Evolutionary conservation across 2,329 filamentous ascomycete species (phyloP).

Genomic region (Fusarium torulosum): DNA sequence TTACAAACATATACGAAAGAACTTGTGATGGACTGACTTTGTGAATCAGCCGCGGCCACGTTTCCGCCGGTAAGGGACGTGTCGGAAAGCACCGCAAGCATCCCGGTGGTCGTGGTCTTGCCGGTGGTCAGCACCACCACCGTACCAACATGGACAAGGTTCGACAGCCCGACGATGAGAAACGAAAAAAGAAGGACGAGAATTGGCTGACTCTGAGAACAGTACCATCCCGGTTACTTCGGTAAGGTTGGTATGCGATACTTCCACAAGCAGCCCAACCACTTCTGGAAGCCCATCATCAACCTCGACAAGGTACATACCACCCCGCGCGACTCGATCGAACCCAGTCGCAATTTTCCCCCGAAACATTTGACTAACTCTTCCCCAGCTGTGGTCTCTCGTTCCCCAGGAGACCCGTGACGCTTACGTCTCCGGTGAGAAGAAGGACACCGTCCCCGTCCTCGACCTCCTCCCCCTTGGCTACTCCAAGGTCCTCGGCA

Average conservation of each 20-base stretch:
- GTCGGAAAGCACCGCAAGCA: slow-evolving; percentile 99
- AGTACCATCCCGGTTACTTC: slow-evolving; percentile 99
- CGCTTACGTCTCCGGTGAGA: slow-evolving; percentile 83
- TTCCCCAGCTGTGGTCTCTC: slow-evolving; percentile 87
- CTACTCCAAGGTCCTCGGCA: slow-evolving; percentile 99
- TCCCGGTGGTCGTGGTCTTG: slow-evolving; percentile 84
- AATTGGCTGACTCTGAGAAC: slow-evolving; percentile 54
- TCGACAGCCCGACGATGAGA: slow-evolving; percentile 69
- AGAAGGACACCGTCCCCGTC: slow-evolving; percentile 94
- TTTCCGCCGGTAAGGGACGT: slow-evolving; percentile 98
- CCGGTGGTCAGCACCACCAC: slow-evolving; percentile 97
- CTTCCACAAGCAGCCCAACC: slow-evolving; percentile 96
- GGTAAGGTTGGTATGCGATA: slow-evolving; percentile 95
- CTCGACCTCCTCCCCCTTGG: slow-evolving; percentile 97
- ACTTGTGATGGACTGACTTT: slow-evolving; percentile 46
- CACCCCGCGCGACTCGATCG: slow-evolving; percentile 17
- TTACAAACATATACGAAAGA: slow-evolving; percentile 17
- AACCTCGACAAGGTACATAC: slow-evolving; percentile 93
- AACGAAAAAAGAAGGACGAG: slow-evolving; percentile 22
- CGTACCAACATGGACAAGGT: slow-evolving; percentile 75
- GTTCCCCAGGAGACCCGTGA: slow-evolving; percentile 94
- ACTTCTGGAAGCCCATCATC: slow-evolving; percentile 98
- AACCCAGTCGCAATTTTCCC: background rate
- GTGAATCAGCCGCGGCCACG: slow-evolving; percentile 85
- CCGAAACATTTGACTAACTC: slow-evolving; percentile 47